Evolutionary conservation across 2,329 filamentous ascomycete species (phyloP), one percentile per base, ranked within the genome.

Genomic region (Diplocarpon rosae): DNA sequence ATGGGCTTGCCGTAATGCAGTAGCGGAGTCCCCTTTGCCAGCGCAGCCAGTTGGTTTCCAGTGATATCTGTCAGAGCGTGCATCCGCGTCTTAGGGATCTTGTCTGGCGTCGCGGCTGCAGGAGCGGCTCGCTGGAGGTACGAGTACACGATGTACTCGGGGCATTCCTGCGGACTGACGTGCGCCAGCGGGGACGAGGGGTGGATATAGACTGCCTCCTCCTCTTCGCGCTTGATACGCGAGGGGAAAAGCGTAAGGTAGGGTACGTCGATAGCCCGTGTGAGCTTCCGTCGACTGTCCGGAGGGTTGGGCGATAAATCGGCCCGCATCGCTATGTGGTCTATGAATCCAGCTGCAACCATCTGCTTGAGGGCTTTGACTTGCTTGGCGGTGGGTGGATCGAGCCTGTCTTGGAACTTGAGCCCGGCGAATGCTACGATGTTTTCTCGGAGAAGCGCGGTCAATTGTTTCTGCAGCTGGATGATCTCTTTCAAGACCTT

Each of bases 241-340:
- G 86, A 69, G 0, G 87, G 80, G 53, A 89, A 78, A 4, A 98
- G 78, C 0, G 92, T 88, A 6, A 94, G 64, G 60, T 96, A 98
- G 0, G 90, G 85, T 2, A 96, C 85, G 55, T 96, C 88, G 52
- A 92, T 93, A 1, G 89, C 85, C n/a, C 88, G 78, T 40, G 78
- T 79, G 0, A 89, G 85, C 50, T 84, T 86, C 14, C 82, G 72
- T 37, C 70, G 65, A 42, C 73, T 65, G 49, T 82, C 78, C 1
- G 81, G 80, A 0, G 85, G 84, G 11, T 72, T 73, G 0, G 87
- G 85, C 0, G 86, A 73, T n/a, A 87, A 69, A 63, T 98, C 90
- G 3, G 85, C 86, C 48, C 92, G 85, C 55, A 96, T 88, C 37
- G 92, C 92, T 33, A 98, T 76, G 55, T 95, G 85, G 64, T 98